Base-by-base conservation (phyloP, 306 rosid species). In the Malus sylvestris region DNA sequence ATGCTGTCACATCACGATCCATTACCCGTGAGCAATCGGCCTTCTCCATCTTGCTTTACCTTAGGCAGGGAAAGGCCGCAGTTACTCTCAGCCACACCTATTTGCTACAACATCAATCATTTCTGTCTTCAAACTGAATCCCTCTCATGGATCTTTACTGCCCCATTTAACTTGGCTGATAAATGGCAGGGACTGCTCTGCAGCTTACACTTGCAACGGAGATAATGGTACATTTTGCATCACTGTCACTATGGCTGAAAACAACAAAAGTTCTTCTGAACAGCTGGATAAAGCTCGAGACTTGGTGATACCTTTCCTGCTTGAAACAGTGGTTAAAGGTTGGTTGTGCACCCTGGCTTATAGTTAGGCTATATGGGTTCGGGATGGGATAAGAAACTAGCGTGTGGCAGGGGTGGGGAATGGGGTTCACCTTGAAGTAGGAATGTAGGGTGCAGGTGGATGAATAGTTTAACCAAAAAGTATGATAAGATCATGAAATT, bases 311-410 rank as follows among this genome's bases (percentile, higher is more conserved):
- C 98, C 96, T 52, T 76, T 78, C 82, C 85, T 96, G 82, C 90
- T 92, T 16, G 83, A 81, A 68, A 82, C 88, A n/a, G 83, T 87
- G 65, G 78, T 92, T 68, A 86, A 89, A 89, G 99, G 99, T 95
- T 67, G 58, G 93, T 75, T 65, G 30, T 65, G 33, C 66, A 30
- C 64, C 64, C 32, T 68, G n/a, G 53, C 58, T 68, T 68, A 45
- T 25, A 65, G 22, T 40, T 15, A 4, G 55, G 55, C 55, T 15
- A 15, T 49, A 15, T 15, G 53, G 4, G 53, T 2, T 9, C 3
- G 19, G 33, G 19, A 60, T 60, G 65, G 33, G 33, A 60, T 60
- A 57, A 57, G 25, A 60, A 60, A 23, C 27, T 60, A 60, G 30
- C 1, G 33, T 60, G 29, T 25, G 65, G 65, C 1, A 23, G 64